phyloP scores from a whole-genome alignment of 2,329 filamentous ascomycete species.

The Xylariaceae sp. region DNA sequence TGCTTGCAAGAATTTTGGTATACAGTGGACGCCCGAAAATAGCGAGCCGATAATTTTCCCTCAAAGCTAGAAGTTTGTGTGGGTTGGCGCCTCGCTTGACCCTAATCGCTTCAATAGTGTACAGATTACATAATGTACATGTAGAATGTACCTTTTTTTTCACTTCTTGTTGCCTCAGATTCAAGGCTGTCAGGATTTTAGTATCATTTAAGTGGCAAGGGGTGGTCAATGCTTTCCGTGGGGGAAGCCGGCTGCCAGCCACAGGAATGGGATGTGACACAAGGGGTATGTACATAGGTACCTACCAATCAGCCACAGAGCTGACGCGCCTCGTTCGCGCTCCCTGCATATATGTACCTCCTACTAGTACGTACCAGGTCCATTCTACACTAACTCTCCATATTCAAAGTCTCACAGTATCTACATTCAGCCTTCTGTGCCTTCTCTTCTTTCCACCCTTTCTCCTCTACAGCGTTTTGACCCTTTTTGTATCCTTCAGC shows the following conservation, averaged over 20 bases:
- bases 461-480: not conserved
- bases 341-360: not conserved
- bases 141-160: slow-evolving; percentile 22
- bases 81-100: slow-evolving; percentile 36
- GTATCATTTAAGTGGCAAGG: not conserved
- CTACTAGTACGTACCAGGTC: not conserved
- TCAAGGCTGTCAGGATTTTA: not conserved
- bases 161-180: not conserved
- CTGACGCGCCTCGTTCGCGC: no score
- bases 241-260: no score
- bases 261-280: no score
- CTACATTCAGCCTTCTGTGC: not conserved
- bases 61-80: slow-evolving; percentile 35
- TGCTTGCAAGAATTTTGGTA: slow-evolving; percentile 27
- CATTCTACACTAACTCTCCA: not conserved
- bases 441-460: not conserved
- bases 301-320: not conserved
- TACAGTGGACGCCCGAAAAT: slow-evolving; percentile 32
- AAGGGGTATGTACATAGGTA: no score
- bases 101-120: slow-evolving; percentile 31
- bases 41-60: slow-evolving; percentile 38
- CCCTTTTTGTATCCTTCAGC: not conserved
- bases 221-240: slow-evolving; percentile 16
- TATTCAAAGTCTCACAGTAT: not conserved
- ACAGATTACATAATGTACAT: slow-evolving; percentile 7